Conservation (phyloP, 2,329 filamentous ascomycete genomes). For the Sphaerulina musiva region DNA sequence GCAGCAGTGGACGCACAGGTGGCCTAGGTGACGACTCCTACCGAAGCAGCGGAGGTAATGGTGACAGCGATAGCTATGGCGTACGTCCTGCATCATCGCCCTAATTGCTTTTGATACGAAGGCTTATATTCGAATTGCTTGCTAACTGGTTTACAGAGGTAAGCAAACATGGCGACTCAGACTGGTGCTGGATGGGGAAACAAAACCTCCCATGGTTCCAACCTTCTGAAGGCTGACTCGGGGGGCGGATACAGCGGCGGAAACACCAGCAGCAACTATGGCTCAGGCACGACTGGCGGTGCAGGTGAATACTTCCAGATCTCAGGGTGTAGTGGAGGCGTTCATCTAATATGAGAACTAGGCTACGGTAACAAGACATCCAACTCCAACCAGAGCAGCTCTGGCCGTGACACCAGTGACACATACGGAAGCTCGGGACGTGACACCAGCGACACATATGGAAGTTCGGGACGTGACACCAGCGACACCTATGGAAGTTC, state of each 20-base stretch:
- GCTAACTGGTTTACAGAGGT: slow-evolving; percentile 3
- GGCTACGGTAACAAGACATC: not conserved
- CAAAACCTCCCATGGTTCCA: slow-evolving; percentile 5
- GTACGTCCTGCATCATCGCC: not conserved
- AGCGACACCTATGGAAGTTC: not conserved
- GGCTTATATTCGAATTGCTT: not conserved
- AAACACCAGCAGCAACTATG: slow-evolving; percentile 45
- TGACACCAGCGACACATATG: not conserved
- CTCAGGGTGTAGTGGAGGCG: no score
- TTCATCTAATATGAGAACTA: not conserved
- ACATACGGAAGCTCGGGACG: not conserved
- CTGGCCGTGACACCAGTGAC: not conserved
- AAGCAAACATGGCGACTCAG: slow-evolving; percentile 3
- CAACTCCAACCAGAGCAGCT: not conserved
- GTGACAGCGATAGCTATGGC: slow-evolving; percentile 11
- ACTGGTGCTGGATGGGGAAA: slow-evolving; percentile 9
- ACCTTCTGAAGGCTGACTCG: slow-evolving; percentile 4
- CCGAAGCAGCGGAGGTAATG: slow-evolving; percentile 9
- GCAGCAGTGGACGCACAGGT: slow-evolving; percentile 12
- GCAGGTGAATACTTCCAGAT: slow-evolving; percentile 5
- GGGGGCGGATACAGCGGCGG: slow-evolving; percentile 4
- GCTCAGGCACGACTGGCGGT: slow-evolving; percentile 2
- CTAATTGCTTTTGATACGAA: not conserved
- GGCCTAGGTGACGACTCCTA: slow-evolving; percentile 14
- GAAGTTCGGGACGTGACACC: not conserved